Base-by-base conservation (phyloP, 352 stramenopile species). In the Pythium grandisporangium region DNA sequence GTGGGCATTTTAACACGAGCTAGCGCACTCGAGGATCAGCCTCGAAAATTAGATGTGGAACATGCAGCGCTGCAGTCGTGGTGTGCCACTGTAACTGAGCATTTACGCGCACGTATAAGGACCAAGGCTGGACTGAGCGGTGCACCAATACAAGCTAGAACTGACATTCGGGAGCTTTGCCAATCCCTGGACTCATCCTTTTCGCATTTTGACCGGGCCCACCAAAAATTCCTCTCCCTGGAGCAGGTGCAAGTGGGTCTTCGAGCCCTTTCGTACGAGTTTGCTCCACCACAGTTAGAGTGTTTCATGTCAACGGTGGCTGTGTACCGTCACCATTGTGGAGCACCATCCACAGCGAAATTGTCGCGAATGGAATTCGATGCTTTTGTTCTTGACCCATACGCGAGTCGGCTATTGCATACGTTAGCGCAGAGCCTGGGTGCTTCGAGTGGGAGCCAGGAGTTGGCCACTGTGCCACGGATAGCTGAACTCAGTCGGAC, bases 301-400 rank as follows among this genome's bases (percentile, higher is more conserved):
- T 25, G 48, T 5, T 43, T 90, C 13, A 50, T 84, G 33, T 27
- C 37, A 2, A 47, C 37, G 8, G 65, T 80, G 14, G 56, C 54
- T 13, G 49, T 84, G 6, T 84, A 84, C 22, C 53, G 57, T 22
- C 65, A 76, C 20, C 49, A 23, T 13, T 53, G 37, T 6, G 41
- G 36, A n/a, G n/a, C n/a, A n/a, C n/a, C n/a, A n/a, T n/a, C n/a
- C 14, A 63, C 48, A 13, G 43, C 32, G 5, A 56, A 56, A 0
- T 21, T 88, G 8, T 88, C 78, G 14, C 63, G 78, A 30, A 80
- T 76, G 42, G 78, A 91, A 42, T 91, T 91, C 41, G 78, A 91
- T 49, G 62, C 74, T 0, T 91, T 88, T 45, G 69, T 80, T 21
- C 29, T 91, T 20, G 74, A 85, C 34, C 74, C 74, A 0, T 64